Evolutionary conservation across 495 filamentous ascomycete species (phyloP).

Genomic region (Penicillium bovifimosum): DNA sequence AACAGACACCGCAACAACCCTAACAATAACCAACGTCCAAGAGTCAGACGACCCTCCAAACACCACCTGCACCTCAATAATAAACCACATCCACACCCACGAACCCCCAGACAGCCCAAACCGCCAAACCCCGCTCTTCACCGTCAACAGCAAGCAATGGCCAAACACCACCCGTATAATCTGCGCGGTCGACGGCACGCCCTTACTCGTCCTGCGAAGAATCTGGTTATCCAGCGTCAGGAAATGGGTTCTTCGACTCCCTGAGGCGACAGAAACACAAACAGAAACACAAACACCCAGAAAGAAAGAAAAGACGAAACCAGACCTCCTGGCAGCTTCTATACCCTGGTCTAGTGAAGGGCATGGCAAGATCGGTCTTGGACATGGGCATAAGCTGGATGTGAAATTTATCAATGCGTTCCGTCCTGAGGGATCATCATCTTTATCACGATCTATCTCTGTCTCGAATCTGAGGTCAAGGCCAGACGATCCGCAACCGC

Average conservation of each 20-base stretch:
- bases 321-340: neutral
- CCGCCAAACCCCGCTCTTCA: conserved; percentile 16
- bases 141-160: conserved; percentile 17
- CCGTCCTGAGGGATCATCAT: too few species aligned
- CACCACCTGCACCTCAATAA: conserved; percentile 9
- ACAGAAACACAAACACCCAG: too few species aligned
- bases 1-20: conserved; percentile 23
- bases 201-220: conserved; percentile 17
- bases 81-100: conserved; percentile 16
- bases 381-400: neutral
- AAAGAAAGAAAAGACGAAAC: neutral
- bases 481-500: too few species aligned
- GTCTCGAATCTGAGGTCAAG: neutral
- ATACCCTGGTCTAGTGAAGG: conserved; percentile 7
- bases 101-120: conserved; percentile 15
- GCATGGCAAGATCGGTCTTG: conserved; percentile 9
- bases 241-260: conserved; percentile 6
- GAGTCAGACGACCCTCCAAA: conserved; percentile 4
- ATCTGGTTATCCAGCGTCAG: conserved; percentile 14
- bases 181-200: conserved; percentile 7
- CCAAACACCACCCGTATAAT: conserved; percentile 16
- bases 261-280: neutral
- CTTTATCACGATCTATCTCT: neutral
- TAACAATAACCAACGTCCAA: conserved; percentile 14
- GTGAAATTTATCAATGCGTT: conserved; percentile 19